These are phyloP conservation scores for Chamaecyparis obtusa DNA, from an alignment of 75 land plant genomes.

Conservation along the genomic window DNA sequence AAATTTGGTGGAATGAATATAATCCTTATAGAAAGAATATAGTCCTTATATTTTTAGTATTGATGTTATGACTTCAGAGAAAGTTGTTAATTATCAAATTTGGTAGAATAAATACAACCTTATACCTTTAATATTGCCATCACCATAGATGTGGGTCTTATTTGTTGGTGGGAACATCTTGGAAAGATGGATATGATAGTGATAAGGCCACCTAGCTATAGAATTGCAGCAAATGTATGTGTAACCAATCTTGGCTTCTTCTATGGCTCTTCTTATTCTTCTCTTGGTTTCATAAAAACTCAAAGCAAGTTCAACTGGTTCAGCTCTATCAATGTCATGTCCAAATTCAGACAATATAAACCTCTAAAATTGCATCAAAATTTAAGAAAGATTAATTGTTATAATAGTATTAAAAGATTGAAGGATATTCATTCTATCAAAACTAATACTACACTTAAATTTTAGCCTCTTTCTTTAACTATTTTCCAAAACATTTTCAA, in stretches of 20 bases:
- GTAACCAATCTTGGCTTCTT: conserved; percentile 48
- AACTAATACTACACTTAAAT: no score
- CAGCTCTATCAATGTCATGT: conserved; percentile 42
- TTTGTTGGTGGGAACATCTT: conserved; percentile 49
- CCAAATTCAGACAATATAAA: conserved; percentile 82
- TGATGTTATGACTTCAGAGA: background rate
- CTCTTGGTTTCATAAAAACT: conserved; percentile 45
- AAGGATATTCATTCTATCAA: no score
- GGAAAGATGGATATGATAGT: conserved; percentile 43
- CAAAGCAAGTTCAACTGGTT: conserved; percentile 41
- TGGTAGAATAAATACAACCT: no score
- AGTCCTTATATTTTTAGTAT: conserved; percentile 35
- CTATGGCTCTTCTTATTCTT: conserved; percentile 39
- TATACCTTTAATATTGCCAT: conserved; percentile 59
- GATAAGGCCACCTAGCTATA: conserved; percentile 56
- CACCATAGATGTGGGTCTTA: conserved; percentile 50
- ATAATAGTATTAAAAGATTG: no score
- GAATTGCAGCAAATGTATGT: conserved; percentile 60
- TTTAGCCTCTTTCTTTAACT: no score
- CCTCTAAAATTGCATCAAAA: conserved; percentile 33
- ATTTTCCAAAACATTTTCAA: no score
- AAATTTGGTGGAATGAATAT: background rate
- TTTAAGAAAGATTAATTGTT: no score
- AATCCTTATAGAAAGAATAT: background rate
- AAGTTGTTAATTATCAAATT: no score